Conservation (phyloP, 2,329 filamentous ascomycete genomes). For the Ceratocystis harringtonii region DNA sequence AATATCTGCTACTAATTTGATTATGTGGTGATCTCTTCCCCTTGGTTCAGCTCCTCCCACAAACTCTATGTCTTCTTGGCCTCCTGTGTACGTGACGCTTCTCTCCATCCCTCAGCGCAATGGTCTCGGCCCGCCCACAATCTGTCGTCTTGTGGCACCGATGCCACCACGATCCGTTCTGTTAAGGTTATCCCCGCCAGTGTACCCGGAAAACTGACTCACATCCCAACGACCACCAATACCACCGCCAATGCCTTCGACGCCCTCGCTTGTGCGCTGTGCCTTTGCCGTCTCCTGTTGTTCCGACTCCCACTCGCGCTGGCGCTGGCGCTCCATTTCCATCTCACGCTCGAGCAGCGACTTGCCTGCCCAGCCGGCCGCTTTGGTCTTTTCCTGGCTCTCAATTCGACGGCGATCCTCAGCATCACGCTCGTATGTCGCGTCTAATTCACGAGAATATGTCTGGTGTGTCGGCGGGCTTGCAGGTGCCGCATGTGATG, state of each 20-base stretch:
- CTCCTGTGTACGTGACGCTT: conserved; percentile 28
- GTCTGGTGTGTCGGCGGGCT: conserved; percentile 30
- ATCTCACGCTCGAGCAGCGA: conserved; percentile 59
- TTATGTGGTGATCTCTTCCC: neutral
- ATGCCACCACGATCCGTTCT: conserved; percentile 44
- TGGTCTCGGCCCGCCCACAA: conserved; percentile 58
- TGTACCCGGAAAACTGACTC: conserved; percentile 58
- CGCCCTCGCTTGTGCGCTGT: conserved; percentile 34
- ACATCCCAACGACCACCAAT: conserved; percentile 59
- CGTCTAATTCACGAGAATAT: conserved; percentile 40
- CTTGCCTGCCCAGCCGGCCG: conserved; percentile 45
- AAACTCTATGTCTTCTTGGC: neutral
- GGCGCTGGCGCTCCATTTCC: conserved; percentile 62
- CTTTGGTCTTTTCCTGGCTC: conserved; percentile 45
- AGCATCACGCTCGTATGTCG: conserved; percentile 44
- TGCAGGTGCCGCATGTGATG: conserved; percentile 27
- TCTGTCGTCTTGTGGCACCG: conserved; percentile 57
- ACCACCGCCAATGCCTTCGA: conserved; percentile 52
- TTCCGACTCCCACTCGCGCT: conserved; percentile 65
- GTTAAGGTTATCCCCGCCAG: conserved; percentile 62
- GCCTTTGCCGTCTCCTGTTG: conserved; percentile 50
- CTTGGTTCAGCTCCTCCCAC: neutral
- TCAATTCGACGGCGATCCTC: conserved; percentile 48
- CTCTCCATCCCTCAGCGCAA: conserved; percentile 10
- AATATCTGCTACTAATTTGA: neutral